A percentile compares a stretch with the other conserved stretches of the same genome.
phyloP scores from a whole-genome alignment of 2,329 filamentous ascomycete species.

The Acephala macrosclerotiorum region DNA sequence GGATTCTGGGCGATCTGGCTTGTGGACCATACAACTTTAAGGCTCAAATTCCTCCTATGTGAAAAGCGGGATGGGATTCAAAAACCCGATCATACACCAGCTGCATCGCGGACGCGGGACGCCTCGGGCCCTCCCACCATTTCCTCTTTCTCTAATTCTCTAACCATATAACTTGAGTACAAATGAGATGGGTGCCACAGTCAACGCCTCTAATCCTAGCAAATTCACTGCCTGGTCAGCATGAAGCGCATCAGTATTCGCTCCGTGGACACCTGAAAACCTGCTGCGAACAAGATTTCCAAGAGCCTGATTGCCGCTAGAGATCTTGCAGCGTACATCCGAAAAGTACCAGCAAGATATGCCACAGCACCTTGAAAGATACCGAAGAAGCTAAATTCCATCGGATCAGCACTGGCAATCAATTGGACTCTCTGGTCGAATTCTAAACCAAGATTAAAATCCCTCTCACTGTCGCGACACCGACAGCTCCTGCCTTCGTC shows the following conservation, averaged over 20 bases:
- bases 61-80: constrained; percentile 21
- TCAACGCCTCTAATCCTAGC: not conserved
- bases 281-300: not conserved
- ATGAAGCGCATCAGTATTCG: not conserved
- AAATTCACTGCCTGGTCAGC: not conserved
- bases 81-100: no score
- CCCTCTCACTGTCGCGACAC: not conserved
- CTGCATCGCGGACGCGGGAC: no score
- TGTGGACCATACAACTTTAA: constrained; percentile 21
- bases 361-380: not conserved
- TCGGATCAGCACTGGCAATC: not conserved
- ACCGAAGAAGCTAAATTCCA: not conserved
- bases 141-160: no score
- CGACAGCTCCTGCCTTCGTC: not conserved
- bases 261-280: not conserved
- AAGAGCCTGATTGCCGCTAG: not conserved
- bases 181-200: not conserved
- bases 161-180: not conserved
- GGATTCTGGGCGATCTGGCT: constrained; percentile 24
- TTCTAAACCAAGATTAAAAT: not conserved
- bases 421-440: not conserved
- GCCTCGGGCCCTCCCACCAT: no score
- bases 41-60: constrained; percentile 30
- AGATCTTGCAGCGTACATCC: not conserved
- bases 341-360: not conserved